Percentiles rank a stretch among this genome's conserved stretches.
Evolutionary conservation across 306 rosid species (phyloP).

Genomic region (Luffa aegyptiaca): DNA sequence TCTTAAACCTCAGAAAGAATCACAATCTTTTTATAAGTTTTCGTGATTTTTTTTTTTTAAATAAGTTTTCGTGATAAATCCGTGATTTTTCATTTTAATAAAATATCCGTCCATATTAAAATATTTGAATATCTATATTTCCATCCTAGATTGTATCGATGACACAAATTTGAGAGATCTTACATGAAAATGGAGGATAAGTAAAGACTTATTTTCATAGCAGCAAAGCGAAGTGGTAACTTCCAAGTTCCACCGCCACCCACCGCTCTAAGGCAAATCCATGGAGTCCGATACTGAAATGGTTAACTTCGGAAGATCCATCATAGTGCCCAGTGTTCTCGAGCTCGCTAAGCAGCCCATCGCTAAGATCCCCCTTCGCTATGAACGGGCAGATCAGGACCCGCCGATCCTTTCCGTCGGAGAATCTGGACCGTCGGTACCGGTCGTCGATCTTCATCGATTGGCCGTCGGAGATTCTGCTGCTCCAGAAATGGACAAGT

Average conservation of each 20-base stretch:
- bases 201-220: too few relatives aligned
- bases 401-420: background rate
- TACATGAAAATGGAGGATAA: too few relatives aligned
- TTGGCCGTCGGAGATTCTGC: background rate
- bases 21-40: too few relatives aligned
- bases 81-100: too few relatives aligned
- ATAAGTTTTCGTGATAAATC: too few relatives aligned
- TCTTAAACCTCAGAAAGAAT: too few relatives aligned
- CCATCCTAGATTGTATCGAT: too few relatives aligned
- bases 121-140: too few relatives aligned
- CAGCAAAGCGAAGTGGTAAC: too few relatives aligned
- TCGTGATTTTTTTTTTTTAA: too few relatives aligned
- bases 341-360: constrained; percentile 18
- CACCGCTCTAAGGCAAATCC: background rate
- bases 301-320: constrained; percentile 18
- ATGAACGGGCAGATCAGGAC: constrained; percentile 1
- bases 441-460: constrained; percentile 16
- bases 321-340: constrained; percentile 29
- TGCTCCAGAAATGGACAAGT: constrained; percentile 11
- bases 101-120: too few relatives aligned
- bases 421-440: constrained; percentile 1
- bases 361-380: constrained; percentile 9
- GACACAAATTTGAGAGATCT: too few relatives aligned
- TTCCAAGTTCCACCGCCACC: background rate
- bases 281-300: constrained; percentile 13